Conservation (phyloP, 345 rosid genomes). For the Psidium guajava region DNA sequence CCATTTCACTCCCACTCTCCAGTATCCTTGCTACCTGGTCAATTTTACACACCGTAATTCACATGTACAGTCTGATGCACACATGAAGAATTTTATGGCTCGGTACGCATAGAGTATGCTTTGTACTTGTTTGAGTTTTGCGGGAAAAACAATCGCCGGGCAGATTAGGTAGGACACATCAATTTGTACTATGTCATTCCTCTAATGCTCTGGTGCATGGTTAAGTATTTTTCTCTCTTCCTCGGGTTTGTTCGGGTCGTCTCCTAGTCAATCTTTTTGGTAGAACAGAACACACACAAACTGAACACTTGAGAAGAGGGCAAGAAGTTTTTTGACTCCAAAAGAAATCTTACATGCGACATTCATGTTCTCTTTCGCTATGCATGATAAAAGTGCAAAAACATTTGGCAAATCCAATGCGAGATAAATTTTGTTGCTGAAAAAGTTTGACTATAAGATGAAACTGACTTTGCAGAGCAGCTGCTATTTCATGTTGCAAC, state of each 20-base stretch:
- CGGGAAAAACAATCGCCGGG: neutral
- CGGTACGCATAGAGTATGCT: neutral
- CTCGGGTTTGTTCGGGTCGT: neutral
- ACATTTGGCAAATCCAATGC: neutral
- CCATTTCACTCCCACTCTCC: neutral
- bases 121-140: neutral
- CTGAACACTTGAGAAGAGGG: neutral
- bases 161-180: neutral
- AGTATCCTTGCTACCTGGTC: neutral
- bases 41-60: neutral
- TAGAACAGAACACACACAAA: neutral
- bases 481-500: neutral
- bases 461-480: neutral
- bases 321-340: neutral
- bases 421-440: neutral
- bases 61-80: neutral
- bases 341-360: neutral
- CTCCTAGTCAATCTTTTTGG: neutral
- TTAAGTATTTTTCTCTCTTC: neutral
- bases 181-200: neutral
- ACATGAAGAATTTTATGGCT: neutral
- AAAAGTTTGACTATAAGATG: neutral
- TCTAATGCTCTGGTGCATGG: neutral
- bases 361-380: neutral
- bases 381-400: neutral